Conservation (phyloP, 108 stramenopile genomes). For the Nannochloropsis gaditana region DNA sequence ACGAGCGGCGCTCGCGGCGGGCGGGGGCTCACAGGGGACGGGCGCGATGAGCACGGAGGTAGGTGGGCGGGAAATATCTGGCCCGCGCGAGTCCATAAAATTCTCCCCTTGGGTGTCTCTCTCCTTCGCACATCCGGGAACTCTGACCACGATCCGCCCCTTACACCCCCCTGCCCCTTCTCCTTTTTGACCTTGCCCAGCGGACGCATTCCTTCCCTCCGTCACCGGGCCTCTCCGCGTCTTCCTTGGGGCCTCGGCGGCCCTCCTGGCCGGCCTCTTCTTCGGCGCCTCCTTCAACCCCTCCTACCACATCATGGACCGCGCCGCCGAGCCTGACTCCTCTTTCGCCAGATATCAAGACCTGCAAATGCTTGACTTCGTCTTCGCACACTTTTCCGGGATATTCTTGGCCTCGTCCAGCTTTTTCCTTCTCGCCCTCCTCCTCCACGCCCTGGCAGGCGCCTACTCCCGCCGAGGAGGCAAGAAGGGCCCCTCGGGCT, state of each 20-base stretch:
- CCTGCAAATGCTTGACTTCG: constrained; percentile 28
- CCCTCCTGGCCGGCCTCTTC: constrained; percentile 35
- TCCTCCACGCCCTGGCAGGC: neutral
- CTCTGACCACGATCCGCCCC: neutral
- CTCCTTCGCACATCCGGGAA: neutral
- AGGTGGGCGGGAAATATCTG: neutral
- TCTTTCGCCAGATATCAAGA: neutral
- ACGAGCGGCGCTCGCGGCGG: neutral
- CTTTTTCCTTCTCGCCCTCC: constrained; percentile 27
- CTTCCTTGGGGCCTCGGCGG: constrained; percentile 24
- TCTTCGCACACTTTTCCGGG: constrained; percentile 41
- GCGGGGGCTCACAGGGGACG: neutral
- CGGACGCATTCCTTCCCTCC: neutral
- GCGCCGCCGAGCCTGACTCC: neutral
- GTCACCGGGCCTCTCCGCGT: neutral
- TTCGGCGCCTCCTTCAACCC: constrained; percentile 46
- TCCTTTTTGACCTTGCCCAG: neutral
- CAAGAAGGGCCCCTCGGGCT: too few relatives aligned
- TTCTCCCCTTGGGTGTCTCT: neutral
- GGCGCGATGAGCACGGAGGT: neutral
- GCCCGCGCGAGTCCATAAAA: neutral
- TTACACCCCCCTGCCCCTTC: neutral
- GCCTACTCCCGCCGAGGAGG: neutral
- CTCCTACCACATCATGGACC: constrained; percentile 41
- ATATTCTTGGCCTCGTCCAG: constrained; percentile 32